phyloP scores from a whole-genome alignment of 202 grass and related monocot genomes.

The Cymbopogon flexuosus region DNA sequence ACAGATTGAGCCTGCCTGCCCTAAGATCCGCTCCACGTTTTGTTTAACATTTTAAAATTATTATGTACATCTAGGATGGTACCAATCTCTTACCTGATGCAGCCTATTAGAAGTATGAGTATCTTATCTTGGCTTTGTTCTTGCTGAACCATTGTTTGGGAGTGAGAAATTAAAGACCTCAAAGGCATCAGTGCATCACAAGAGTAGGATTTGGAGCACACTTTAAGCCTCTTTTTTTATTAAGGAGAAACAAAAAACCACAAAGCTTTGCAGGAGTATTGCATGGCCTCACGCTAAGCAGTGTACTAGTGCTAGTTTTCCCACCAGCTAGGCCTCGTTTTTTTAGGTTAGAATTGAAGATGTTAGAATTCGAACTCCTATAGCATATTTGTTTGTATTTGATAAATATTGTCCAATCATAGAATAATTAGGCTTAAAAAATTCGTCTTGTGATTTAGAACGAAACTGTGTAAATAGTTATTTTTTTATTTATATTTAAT shows the following conservation, averaged over 20 bases:
- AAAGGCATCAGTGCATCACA: slow-evolving; percentile 44
- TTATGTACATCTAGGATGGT: background rate
- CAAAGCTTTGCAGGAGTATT: background rate
- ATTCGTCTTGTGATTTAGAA: no score
- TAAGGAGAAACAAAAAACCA: background rate
- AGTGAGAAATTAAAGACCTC: slow-evolving; percentile 20
- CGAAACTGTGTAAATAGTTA: no score
- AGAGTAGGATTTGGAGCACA: slow-evolving; percentile 21
- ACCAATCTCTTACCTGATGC: background rate
- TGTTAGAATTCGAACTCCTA: no score
- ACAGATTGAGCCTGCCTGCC: slow-evolving; percentile 23
- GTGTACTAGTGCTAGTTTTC: background rate
- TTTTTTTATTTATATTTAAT: no score
- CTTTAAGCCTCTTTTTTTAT: slow-evolving; percentile 10
- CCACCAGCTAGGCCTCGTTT: no score
- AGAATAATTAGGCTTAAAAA: no score
- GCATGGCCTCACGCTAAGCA: background rate
- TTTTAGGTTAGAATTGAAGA: no score
- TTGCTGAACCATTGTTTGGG: slow-evolving; percentile 19
- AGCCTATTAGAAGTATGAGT: background rate
- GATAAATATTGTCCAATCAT: no score
- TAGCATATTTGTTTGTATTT: no score
- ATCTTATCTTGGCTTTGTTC: background rate
- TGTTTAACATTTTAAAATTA: background rate
- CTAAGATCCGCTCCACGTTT: slow-evolving; percentile 1